Conservation (phyloP, 495 filamentous ascomycete species). For the Gamarada debralockiae region DNA sequence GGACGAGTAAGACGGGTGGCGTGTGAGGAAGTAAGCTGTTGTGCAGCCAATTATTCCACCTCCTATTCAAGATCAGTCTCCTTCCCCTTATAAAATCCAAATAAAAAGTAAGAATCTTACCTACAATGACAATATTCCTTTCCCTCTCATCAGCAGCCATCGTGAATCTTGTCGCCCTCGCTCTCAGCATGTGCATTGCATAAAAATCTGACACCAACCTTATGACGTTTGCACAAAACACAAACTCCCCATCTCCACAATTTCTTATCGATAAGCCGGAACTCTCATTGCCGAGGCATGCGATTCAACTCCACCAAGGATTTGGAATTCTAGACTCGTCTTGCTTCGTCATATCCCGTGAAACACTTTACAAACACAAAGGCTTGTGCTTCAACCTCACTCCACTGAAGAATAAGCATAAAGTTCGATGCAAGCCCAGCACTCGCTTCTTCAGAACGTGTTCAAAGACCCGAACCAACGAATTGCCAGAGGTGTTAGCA, state of each 20-base stretch:
- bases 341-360: slow-evolving; percentile 13
- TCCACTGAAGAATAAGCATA: neutral
- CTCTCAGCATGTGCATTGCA: neutral
- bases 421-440: slow-evolving; percentile 7
- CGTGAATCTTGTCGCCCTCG: neutral
- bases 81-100: neutral
- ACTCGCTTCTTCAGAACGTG: slow-evolving; percentile 7
- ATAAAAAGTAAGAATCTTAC: slow-evolving; percentile 41
- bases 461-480: slow-evolving; percentile 17
- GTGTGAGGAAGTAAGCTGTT: slow-evolving; percentile 88
- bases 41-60: slow-evolving; percentile 95
- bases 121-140: slow-evolving; percentile 65
- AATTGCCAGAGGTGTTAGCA: slow-evolving; percentile 5
- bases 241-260: too few species aligned
- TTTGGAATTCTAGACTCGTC: neutral
- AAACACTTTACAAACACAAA: slow-evolving; percentile 16
- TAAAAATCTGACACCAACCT: neutral
- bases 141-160: slow-evolving; percentile 30
- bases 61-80: slow-evolving; percentile 42
- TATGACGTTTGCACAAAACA: neutral
- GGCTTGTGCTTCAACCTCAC: neutral
- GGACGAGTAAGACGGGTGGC: slow-evolving; percentile 80
- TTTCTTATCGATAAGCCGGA: neutral
- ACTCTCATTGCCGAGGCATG: too few species aligned
- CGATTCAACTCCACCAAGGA: too few species aligned